Evolutionary conservation across 1,284 basidiomycete species (phyloP).

Genomic region (Malassezia yamatoensis): DNA sequence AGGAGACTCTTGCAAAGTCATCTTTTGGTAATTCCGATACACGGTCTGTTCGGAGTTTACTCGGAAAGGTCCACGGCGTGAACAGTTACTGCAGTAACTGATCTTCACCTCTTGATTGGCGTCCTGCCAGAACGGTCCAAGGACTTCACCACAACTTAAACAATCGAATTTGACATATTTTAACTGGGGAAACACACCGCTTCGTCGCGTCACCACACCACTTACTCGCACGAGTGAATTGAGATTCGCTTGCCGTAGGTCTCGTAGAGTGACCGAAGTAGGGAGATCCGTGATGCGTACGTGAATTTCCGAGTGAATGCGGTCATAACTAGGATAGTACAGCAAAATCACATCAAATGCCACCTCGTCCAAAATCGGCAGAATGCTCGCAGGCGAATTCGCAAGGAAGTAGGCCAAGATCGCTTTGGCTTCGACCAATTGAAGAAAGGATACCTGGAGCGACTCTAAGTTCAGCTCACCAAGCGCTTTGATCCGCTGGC

Average conservation of each 20-base stretch:
- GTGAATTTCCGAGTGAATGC: conserved; percentile 95
- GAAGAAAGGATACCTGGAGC: conserved; percentile 87
- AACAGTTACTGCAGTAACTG: conserved; percentile 74
- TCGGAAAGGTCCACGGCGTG: conserved; percentile 83
- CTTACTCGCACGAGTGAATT: conserved; percentile 91
- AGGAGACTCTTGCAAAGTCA: conserved; percentile 97
- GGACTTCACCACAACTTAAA: conserved; percentile 63
- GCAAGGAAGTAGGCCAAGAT: conserved; percentile 94
- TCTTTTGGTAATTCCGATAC: conserved; percentile 96
- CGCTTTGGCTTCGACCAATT: conserved; percentile 78
- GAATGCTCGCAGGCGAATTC: conserved; percentile 84
- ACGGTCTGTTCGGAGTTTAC: conserved; percentile 99
- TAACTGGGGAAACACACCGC: conserved; percentile 93
- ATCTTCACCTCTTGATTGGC: conserved; percentile 86
- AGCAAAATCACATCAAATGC: conserved; percentile 86
- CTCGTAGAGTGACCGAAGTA: conserved; percentile 74
- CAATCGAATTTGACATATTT: conserved; percentile 99
- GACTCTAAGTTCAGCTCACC: conserved; percentile 97
- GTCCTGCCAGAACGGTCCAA: conserved; percentile 97
- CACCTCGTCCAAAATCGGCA: conserved; percentile 88
- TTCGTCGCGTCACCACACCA: conserved; percentile 92
- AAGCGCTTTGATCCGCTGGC: conserved; percentile 78
- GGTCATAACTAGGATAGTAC: conserved; percentile 90
- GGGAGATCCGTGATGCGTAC: conserved; percentile 92
- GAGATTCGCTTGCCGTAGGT: conserved; percentile 79